phyloP scores from a whole-genome alignment of 228 moss, liverwort and hornwort genomes.

The Sphagnum fallax region DNA sequence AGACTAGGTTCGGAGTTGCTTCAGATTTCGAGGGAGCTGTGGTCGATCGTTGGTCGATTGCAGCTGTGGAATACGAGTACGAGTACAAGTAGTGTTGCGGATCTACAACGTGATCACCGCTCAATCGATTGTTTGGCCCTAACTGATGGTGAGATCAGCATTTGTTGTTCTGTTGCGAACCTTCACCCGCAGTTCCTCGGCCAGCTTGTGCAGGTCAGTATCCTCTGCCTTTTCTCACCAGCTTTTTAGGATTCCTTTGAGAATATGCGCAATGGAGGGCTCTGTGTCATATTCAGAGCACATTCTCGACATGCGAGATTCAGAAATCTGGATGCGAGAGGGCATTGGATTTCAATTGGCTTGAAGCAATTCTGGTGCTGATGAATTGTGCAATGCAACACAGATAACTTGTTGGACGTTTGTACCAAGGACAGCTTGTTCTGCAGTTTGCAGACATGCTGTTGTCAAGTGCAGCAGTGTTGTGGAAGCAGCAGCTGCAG shows the following conservation, averaged over 20 bases:
- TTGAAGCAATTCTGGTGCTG: too few relatives aligned
- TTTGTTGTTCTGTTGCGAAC: slow-evolving; percentile 40
- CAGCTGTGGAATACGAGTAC: slow-evolving; percentile 36
- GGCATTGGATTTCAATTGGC: too few relatives aligned
- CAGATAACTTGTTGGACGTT: slow-evolving; percentile 51
- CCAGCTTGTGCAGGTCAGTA: slow-evolving; percentile 43
- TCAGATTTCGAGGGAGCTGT: slow-evolving; percentile 5
- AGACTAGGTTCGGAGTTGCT: slow-evolving; percentile 14
- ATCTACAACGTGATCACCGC: slow-evolving; percentile 15
- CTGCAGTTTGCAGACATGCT: neutral
- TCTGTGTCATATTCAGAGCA: too few relatives aligned
- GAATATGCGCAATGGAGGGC: too few relatives aligned
- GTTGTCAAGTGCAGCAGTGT: slow-evolving; percentile 7
- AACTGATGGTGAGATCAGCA: slow-evolving; percentile 29
- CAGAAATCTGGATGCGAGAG: too few relatives aligned
- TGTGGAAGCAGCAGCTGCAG: neutral
- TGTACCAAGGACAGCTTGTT: slow-evolving; percentile 19
- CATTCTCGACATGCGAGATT: too few relatives aligned
- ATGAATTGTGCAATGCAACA: neutral
- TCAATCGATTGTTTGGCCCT: slow-evolving; percentile 51
- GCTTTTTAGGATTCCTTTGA: neutral
- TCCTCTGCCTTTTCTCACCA: neutral
- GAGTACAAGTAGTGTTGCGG: slow-evolving; percentile 10
- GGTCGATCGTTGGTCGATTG: slow-evolving; percentile 26
- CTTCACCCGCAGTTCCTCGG: slow-evolving; percentile 33